Percentiles rank a stretch among this genome's conserved stretches.
phyloP scores from a whole-genome alignment of 352 stramenopile genomes.

The Globisporangium recalcitrans region DNA sequence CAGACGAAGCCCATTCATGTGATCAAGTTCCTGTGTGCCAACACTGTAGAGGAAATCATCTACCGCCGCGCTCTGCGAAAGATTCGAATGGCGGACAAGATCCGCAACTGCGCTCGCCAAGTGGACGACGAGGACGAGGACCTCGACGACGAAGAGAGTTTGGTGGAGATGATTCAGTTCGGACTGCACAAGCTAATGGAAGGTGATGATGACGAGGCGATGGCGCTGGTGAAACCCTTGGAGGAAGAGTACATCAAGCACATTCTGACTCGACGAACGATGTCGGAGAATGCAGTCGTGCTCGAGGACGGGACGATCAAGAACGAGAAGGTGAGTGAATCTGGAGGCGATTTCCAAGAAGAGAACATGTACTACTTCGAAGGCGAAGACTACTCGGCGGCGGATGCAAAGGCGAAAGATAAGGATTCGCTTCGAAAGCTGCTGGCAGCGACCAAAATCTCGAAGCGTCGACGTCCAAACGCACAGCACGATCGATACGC shows the following conservation, averaged over 20 bases:
- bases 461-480: conserved; percentile 24
- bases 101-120: conserved; percentile 54
- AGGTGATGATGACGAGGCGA: conserved; percentile 20
- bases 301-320: conserved; percentile 27
- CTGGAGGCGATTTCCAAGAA: conserved; percentile 52
- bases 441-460: conserved; percentile 19
- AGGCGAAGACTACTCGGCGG: conserved; percentile 58
- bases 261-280: conserved; percentile 30
- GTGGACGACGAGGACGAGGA: conserved; percentile 24
- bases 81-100: conserved; percentile 68
- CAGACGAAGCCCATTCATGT: conserved; percentile 78
- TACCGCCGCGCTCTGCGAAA: conserved; percentile 66
- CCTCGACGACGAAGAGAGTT: conserved; percentile 37
- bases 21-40: conserved; percentile 69
- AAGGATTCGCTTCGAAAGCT: conserved; percentile 35
- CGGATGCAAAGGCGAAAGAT: conserved; percentile 35
- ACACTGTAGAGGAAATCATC: conserved; percentile 78
- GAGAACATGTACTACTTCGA: conserved; percentile 87
- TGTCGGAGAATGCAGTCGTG: neutral
- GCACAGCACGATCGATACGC: conserved; percentile 22
- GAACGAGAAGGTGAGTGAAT: conserved; percentile 46
- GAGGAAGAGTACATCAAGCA: conserved; percentile 53
- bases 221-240: conserved; percentile 39
- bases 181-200: conserved; percentile 64
- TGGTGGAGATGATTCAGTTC: conserved; percentile 74